Percentiles rank a stretch among this genome's conserved stretches.
Evolutionary conservation across 352 stramenopile species (phyloP).

Genomic region (Halophytophthora polymorphica): DNA sequence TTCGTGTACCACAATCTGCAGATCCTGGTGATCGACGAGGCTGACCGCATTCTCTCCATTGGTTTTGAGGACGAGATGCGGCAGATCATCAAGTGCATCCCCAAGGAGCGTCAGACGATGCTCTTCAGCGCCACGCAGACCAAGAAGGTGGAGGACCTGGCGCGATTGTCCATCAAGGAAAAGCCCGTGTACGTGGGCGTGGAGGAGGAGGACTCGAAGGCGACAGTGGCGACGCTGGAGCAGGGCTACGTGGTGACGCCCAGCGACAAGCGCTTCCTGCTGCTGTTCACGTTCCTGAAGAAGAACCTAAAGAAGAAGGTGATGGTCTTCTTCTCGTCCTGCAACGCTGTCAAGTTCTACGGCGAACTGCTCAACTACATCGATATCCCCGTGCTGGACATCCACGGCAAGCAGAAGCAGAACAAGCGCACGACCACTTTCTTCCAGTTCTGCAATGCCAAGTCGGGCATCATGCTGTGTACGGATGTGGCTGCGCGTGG

Average conservation of each 20-base stretch:
- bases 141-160: constrained; percentile 98
- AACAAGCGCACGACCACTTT: constrained; percentile 99
- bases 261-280: constrained; percentile 97
- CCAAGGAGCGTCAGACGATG: constrained; percentile 98
- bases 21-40: constrained; percentile 98
- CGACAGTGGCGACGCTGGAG: constrained; percentile 93
- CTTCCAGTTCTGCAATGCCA: constrained; percentile 98
- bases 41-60: constrained; percentile 98
- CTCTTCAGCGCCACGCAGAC: constrained; percentile 99
- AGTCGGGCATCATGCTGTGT: constrained; percentile 97
- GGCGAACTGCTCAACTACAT: constrained; percentile 99
- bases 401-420: constrained; percentile 99
- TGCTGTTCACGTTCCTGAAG: constrained; percentile 99
- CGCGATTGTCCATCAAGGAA: constrained; percentile 90
- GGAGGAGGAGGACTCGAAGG: constrained; percentile 89
- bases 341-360: constrained; percentile 98
- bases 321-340: constrained; percentile 93
- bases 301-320: constrained; percentile 99
- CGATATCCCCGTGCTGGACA: constrained; percentile 98
- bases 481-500: constrained; percentile 97
- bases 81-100: constrained; percentile 97
- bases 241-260: constrained; percentile 98
- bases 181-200: constrained; percentile 97
- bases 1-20: constrained; percentile 97
- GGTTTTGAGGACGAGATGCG: constrained; percentile 99